Percentiles rank a stretch among this genome's conserved stretches.
Conservation (phyloP, 2,329 filamentous ascomycete species). For the Cordyceps fumosorosea region DNA sequence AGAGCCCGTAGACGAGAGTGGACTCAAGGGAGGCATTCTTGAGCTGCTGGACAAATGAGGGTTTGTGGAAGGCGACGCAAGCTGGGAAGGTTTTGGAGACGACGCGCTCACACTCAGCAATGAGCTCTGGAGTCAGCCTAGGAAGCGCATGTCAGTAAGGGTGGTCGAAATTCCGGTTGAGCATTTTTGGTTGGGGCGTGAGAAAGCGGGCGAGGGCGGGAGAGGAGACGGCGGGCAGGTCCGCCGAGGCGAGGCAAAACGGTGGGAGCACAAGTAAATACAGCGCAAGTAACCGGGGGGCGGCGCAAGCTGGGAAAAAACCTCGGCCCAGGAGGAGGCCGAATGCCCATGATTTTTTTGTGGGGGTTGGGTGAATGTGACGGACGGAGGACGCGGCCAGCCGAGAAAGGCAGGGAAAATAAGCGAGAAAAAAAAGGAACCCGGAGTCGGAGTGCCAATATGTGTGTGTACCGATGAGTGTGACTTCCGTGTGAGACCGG, state of each 20-base stretch:
- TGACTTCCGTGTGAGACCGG: no score
- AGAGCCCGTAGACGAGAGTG: slow-evolving; percentile 50
- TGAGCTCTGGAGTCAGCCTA: slow-evolving; percentile 49
- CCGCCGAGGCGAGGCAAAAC: neutral
- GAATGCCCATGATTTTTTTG: neutral
- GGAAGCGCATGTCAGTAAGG: slow-evolving; percentile 19
- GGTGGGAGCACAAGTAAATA: slow-evolving; percentile 7
- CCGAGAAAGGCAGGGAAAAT: neutral
- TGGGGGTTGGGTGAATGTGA: neutral
- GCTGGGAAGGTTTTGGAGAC: slow-evolving; percentile 55
- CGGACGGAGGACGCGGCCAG: neutral
- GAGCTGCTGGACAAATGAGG: slow-evolving; percentile 53
- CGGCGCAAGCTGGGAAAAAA: slow-evolving; percentile 5
- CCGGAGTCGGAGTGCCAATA: neutral
- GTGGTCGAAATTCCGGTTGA: neutral
- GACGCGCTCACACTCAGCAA: slow-evolving; percentile 54
- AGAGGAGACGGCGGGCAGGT: neutral
- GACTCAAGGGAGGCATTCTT: slow-evolving; percentile 50
- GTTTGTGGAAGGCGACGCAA: slow-evolving; percentile 58
- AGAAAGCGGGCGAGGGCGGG: neutral
- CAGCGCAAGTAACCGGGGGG: slow-evolving; percentile 7
- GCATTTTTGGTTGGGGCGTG: neutral
- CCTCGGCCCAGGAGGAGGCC: slow-evolving; percentile 8
- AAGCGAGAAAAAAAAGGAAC: neutral
- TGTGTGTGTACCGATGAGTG: neutral